Base-by-base conservation (phyloP, 1,284 basidiomycete species). In the Sporisorium iseilematis-ciliati region DNA sequence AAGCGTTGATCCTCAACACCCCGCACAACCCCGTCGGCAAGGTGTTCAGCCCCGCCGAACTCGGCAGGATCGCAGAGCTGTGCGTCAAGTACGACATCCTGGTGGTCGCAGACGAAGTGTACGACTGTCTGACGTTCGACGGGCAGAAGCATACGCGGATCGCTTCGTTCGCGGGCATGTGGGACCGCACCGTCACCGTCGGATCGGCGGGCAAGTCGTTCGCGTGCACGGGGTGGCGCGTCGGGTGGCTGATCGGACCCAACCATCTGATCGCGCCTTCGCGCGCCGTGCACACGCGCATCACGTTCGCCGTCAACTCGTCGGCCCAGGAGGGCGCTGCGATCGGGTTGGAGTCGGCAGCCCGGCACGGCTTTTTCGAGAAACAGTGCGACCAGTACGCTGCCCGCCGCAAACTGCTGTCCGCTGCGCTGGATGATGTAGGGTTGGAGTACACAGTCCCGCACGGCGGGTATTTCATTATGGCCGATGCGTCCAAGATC, bases 211-310 rank as follows among this genome's bases (percentile, higher is more conserved):
- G 92, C 75, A 82, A 87, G 88, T 91, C 93, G n/a, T 99, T 99
- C 85, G 93, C 96, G 18, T 94, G 94, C 8, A 99, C 97, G 1
- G 97, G 97, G 25, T 99, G 96, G 96, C 91, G 97, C 63, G 90
- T 99, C 25, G 97, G 96, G 61, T 99, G 95, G 95, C 89, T 95
- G 14, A 91, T 99, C 73, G 97, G 92, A 7, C 93, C 94, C 5
- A 84, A 89, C 23, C 90, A 90, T 42, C 92, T 99, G 79, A 92
- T 97, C 63, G 88, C 88, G 40, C 94, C 96, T 1, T 92, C 93
- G 5, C 89, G 97, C 21, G 94, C 94, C 4, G 96, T 94, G 0
- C 91, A 91, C 56, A 95, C 94, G 0, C 91, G 96, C 45, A 96
- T 99, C 82, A 92, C 97, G 20, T 99, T 98, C 87, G 95, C 93